Percentiles rank a stretch among this genome's conserved stretches.
Evolutionary conservation across 2,329 filamentous ascomycete genomes (phyloP).

Genomic region (Bertia moriformis): DNA sequence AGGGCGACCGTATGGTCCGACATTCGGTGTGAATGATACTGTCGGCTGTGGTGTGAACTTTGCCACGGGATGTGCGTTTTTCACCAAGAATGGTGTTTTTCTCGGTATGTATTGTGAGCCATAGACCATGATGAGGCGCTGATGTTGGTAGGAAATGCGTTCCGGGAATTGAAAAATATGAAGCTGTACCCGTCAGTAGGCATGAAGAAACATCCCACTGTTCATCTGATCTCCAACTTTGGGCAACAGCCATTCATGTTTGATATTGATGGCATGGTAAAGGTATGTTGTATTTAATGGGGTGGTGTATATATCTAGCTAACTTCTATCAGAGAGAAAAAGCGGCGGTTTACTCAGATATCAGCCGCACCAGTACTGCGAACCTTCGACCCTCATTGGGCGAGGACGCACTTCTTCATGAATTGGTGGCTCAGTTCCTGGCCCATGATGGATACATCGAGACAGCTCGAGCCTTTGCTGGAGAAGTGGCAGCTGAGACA

Average conservation of each 20-base stretch:
- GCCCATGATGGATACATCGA: slow-evolving; percentile 93
- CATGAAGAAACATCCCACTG: slow-evolving; percentile 46
- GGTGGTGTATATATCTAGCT: slow-evolving; percentile 1
- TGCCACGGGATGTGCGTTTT: slow-evolving; percentile 43
- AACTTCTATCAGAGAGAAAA: slow-evolving; percentile 1
- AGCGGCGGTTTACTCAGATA: neutral
- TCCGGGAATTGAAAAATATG: slow-evolving; percentile 24
- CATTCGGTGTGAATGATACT: slow-evolving; percentile 41
- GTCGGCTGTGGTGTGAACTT: slow-evolving; percentile 55
- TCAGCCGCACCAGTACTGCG: neutral
- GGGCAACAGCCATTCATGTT: slow-evolving; percentile 67
- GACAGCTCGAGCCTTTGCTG: slow-evolving; percentile 74
- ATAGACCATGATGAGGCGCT: neutral
- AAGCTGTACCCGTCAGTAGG: slow-evolving; percentile 40
- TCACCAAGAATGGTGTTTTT: slow-evolving; percentile 48
- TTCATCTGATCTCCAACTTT: slow-evolving; percentile 45
- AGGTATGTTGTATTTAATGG: slow-evolving; percentile 32
- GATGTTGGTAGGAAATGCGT: slow-evolving; percentile 13
- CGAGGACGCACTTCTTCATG: slow-evolving; percentile 1
- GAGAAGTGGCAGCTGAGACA: slow-evolving; percentile 65
- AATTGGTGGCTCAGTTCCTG: slow-evolving; percentile 63
- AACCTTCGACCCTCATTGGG: neutral
- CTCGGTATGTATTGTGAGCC: slow-evolving; percentile 25
- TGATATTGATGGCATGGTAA: slow-evolving; percentile 78
- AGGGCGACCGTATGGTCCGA: slow-evolving; percentile 42